Conservation (phyloP, 2,329 filamentous ascomycete genomes). For the Chaetomium sp. region DNA sequence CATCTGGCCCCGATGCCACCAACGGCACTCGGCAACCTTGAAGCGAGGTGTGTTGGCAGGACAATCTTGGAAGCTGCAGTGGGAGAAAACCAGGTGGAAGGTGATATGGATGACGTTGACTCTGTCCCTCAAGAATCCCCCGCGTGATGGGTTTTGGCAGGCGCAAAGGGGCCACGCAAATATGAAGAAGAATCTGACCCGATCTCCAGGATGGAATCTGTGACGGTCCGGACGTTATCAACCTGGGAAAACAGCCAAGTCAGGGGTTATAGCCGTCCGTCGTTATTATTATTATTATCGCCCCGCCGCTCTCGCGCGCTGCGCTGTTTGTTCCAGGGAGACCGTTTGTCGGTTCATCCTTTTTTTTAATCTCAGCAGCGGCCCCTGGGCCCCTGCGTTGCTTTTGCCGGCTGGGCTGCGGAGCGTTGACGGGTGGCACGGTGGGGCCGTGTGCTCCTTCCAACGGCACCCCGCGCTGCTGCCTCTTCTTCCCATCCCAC, state of each 20-base stretch:
- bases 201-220: background rate
- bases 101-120: too few species aligned
- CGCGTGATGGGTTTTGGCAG: too few species aligned
- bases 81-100: too few species aligned
- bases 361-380: constrained; percentile 5
- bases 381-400: constrained; percentile 2
- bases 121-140: too few species aligned
- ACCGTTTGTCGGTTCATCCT: background rate
- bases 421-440: constrained; percentile 4
- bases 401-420: background rate
- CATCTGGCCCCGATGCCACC: background rate
- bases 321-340: too few species aligned
- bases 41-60: background rate
- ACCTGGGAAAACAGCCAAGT: background rate
- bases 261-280: background rate
- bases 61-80: background rate
- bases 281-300: background rate
- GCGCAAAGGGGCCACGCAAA: too few species aligned
- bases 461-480: background rate
- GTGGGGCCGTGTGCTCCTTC: background rate
- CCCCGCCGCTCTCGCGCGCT: background rate
- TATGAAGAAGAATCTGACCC: background rate
- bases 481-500: background rate
- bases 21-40: background rate
- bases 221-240: background rate